Conservation (phyloP, 225 moss, liverwort and hornwort genomes). For the Sphagnum tenellum region DNA sequence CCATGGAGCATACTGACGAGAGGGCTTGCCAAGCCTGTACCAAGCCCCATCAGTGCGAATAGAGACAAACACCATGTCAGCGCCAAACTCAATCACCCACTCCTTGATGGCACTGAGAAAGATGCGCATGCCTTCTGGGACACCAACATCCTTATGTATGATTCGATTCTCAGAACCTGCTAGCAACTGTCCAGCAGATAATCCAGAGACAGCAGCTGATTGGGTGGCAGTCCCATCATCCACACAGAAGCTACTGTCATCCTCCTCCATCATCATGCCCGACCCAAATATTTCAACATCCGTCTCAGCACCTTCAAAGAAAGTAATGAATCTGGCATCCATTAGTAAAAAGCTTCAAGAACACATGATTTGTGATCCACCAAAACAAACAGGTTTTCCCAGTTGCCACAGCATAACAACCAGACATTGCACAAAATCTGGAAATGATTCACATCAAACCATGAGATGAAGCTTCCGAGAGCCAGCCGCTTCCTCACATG, state of each 20-base stretch:
- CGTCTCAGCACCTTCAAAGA: constrained; percentile 66
- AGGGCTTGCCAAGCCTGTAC: constrained; percentile 90
- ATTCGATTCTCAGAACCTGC: constrained; percentile 16
- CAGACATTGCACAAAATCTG: too few relatives aligned
- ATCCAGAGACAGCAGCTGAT: constrained; percentile 8
- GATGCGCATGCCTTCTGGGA: constrained; percentile 59
- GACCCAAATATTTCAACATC: constrained; percentile 95
- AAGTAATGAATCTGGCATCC: neutral
- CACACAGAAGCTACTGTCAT: constrained; percentile 52
- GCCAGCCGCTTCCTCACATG: too few relatives aligned
- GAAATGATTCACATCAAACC: too few relatives aligned
- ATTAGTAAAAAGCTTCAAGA: too few relatives aligned
- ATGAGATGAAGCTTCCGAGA: too few relatives aligned
- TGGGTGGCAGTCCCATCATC: constrained; percentile 23
- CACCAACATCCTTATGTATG: constrained; percentile 2
- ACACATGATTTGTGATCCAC: too few relatives aligned
- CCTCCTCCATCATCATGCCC: constrained; percentile 85
- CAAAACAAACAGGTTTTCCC: too few relatives aligned
- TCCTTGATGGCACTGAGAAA: constrained; percentile 93
- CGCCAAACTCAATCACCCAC: constrained; percentile 96
- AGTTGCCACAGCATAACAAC: too few relatives aligned
- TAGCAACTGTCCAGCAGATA: constrained; percentile 2
- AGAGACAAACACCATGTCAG: constrained; percentile 67
- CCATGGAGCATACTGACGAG: constrained; percentile 69
- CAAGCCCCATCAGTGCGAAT: constrained; percentile 91